Conservation (phyloP, 306 rosid species). For the Medicago arabica region DNA sequence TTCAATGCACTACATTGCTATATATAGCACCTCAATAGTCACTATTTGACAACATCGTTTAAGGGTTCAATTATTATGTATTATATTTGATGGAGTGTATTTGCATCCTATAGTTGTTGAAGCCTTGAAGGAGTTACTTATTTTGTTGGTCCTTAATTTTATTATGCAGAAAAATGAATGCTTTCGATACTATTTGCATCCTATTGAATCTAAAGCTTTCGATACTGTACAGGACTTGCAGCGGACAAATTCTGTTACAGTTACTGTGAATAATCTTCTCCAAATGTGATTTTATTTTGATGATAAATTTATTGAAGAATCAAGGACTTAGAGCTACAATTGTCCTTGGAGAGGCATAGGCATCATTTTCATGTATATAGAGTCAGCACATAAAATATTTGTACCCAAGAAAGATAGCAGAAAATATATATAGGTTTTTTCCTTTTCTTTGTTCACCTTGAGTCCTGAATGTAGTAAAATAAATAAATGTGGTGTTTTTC, state of each 20-base stretch:
- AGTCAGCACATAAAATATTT: slow-evolving; percentile 50
- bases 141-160: slow-evolving; percentile 10
- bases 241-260: slow-evolving; percentile 83
- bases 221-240: slow-evolving; percentile 83
- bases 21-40: neutral
- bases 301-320: slow-evolving; percentile 36
- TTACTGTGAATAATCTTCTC: slow-evolving; percentile 97
- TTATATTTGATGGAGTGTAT: slow-evolving; percentile 5
- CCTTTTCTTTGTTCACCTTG: slow-evolving; percentile 26
- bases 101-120: slow-evolving; percentile 23
- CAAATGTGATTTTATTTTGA: slow-evolving; percentile 69
- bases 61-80: too few species aligned
- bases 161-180: neutral
- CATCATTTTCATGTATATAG: slow-evolving; percentile 65
- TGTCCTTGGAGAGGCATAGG: slow-evolving; percentile 45
- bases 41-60: neutral
- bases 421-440: slow-evolving; percentile 51
- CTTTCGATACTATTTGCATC: too few species aligned
- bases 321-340: slow-evolving; percentile 37
- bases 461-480: slow-evolving; percentile 47
- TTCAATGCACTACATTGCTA: neutral
- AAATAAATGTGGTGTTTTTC: slow-evolving; percentile 49
- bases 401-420: slow-evolving; percentile 51
- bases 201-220: slow-evolving; percentile 36
- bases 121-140: slow-evolving; percentile 7